Evolutionary conservation across 805 yeast genomes (phyloP).

Genomic region (Candida odintsovae): DNA sequence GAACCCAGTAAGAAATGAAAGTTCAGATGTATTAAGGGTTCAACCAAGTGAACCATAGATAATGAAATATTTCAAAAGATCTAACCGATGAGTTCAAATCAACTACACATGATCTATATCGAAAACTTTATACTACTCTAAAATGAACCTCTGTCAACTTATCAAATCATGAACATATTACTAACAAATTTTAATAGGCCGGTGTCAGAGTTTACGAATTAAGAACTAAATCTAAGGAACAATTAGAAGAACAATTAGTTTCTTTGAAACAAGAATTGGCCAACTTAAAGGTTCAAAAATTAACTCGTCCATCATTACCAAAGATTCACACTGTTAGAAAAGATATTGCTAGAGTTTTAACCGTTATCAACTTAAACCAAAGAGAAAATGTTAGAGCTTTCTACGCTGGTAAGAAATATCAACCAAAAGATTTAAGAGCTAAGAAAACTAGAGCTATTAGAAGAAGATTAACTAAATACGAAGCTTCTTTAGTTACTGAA

Average conservation of each 20-base stretch:
- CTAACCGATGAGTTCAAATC: too few species aligned
- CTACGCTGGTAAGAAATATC: conserved; percentile 92
- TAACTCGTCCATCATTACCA: conserved; percentile 89
- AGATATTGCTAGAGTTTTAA: conserved; percentile 97
- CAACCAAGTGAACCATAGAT: too few species aligned
- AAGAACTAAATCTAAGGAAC: conserved; percentile 95
- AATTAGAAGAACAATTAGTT: conserved; percentile 88
- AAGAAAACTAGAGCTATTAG: conserved; percentile 99
- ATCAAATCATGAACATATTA: conserved; percentile 2
- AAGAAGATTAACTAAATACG: conserved; percentile 88
- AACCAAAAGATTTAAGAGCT: conserved; percentile 98
- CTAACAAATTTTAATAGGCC: conserved; percentile 44
- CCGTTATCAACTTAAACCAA: conserved; percentile 94
- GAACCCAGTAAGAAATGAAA: too few species aligned
- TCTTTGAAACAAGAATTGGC: conserved; percentile 97
- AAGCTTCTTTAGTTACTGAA: conserved; percentile 74
- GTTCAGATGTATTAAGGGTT: too few species aligned
- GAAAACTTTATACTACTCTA: too few species aligned
- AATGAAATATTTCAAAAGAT: too few species aligned
- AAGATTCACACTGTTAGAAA: conserved; percentile 96
- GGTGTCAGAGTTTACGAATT: conserved; percentile 94
- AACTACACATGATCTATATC: too few species aligned
- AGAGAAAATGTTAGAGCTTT: conserved; percentile 92
- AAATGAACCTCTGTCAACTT: neutral
- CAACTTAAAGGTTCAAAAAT: conserved; percentile 91